A percentile compares a stretch with the other conserved stretches of the same genome.
These are phyloP conservation scores for Rheum nobile DNA, from an alignment of 148 eudicot species.

Conservation along the genomic window DNA sequence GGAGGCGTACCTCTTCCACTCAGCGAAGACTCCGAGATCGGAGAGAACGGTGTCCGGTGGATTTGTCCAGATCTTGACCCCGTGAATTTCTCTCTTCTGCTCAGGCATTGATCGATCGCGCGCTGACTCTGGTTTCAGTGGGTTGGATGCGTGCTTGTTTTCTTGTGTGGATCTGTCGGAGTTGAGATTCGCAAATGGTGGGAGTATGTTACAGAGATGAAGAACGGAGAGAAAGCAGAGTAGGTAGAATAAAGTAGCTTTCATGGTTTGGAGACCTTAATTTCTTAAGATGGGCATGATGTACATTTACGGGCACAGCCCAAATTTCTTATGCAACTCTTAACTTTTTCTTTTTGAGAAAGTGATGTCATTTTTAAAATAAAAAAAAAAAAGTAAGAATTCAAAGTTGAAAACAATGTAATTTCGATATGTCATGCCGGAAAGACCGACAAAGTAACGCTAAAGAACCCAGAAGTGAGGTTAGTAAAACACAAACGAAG, in stretches of 20 bases:
- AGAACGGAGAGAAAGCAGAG: neutral
- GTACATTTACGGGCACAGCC: too few species aligned
- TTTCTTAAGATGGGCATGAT: too few species aligned
- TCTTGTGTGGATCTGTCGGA: neutral
- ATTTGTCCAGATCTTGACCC: conserved; percentile 14
- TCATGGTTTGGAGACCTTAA: too few species aligned
- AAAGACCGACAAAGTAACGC: too few species aligned
- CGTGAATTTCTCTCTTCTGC: conserved; percentile 3
- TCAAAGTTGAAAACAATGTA: too few species aligned
- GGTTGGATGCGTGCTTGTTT: neutral
- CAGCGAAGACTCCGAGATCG: conserved; percentile 6
- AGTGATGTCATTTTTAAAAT: too few species aligned
- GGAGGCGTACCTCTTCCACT: conserved; percentile 18
- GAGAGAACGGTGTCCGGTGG: conserved; percentile 4
- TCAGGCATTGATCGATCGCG: neutral
- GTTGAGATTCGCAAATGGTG: neutral
- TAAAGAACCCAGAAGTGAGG: too few species aligned
- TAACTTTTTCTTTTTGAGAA: too few species aligned
- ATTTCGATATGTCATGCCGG: too few species aligned
- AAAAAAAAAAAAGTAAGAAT: too few species aligned
- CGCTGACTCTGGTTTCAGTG: neutral
- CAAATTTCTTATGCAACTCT: too few species aligned
- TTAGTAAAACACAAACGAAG: too few species aligned
- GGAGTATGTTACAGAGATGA: neutral
- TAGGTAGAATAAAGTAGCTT: neutral